Evolutionary conservation across 257 asterid species (phyloP).

Genomic region (Solanum medicagineum): DNA sequence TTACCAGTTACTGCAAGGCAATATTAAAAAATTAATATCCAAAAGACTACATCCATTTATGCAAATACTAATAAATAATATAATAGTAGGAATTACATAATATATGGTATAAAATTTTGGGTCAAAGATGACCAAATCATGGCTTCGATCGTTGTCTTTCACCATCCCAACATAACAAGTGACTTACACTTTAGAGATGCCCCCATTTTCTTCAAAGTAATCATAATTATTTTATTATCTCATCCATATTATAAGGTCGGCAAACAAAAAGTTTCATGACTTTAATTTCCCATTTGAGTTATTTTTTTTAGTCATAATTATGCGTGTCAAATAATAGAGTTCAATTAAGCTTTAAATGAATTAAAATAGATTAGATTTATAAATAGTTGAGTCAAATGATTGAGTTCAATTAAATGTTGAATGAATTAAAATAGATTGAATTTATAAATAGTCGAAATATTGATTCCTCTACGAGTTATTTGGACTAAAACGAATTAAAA

Average conservation of each 20-base stretch:
- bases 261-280: neutral
- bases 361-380: neutral
- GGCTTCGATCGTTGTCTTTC: constrained; percentile 27
- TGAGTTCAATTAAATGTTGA: neutral
- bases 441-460: neutral
- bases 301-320: neutral
- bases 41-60: too few species aligned
- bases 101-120: neutral
- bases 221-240: constrained; percentile 17
- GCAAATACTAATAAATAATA: neutral
- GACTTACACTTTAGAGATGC: constrained; percentile 16
- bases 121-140: constrained; percentile 22
- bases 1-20: too few species aligned
- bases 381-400: neutral
- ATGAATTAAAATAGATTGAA: neutral
- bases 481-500: too few species aligned
- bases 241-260: constrained; percentile 6
- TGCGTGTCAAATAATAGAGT: neutral
- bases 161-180: constrained; percentile 40
- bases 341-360: neutral
- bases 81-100: neutral
- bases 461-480: too few species aligned
- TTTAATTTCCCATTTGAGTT: neutral
- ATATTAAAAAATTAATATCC: too few species aligned
- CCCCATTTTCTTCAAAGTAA: constrained; percentile 22